Percentiles rank a stretch among this genome's conserved stretches.
Conservation (phyloP, 352 stramenopile species). For the Phytopythium cucurbitacearum region DNA sequence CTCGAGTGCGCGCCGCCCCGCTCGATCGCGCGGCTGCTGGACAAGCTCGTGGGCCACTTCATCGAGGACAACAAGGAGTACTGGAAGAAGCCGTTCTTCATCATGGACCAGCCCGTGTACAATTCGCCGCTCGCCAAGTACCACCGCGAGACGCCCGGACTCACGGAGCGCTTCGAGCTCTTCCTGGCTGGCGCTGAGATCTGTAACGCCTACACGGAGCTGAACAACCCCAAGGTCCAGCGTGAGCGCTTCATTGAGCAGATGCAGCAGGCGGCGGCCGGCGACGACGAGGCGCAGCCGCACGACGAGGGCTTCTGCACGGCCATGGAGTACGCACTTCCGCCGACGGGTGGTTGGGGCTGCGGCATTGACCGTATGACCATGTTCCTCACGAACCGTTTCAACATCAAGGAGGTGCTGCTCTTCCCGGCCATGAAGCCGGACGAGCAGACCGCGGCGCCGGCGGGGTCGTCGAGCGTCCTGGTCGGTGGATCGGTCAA, state of each 20-base stretch:
- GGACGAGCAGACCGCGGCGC: constrained; percentile 52
- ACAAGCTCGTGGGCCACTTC: constrained; percentile 88
- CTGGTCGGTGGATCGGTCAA: constrained; percentile 35
- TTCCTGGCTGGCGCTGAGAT: constrained; percentile 96
- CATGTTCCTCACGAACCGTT: constrained; percentile 95
- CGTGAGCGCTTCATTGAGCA: constrained; percentile 81
- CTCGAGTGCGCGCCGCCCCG: constrained; percentile 66
- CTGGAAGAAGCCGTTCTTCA: constrained; percentile 97
- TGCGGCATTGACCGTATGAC: constrained; percentile 97
- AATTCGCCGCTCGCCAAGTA: constrained; percentile 97
- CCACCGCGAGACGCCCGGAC: constrained; percentile 88
- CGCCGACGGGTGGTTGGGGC: constrained; percentile 96
- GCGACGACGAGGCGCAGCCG: constrained; percentile 83
- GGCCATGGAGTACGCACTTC: constrained; percentile 96
- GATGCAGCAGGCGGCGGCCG: constrained; percentile 70
- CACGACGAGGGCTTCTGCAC: constrained; percentile 95
- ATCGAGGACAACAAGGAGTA: constrained; percentile 85
- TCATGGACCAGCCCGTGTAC: constrained; percentile 98
- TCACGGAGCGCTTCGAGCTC: constrained; percentile 98
- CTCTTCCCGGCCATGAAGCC: constrained; percentile 99
- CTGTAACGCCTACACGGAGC: constrained; percentile 98
- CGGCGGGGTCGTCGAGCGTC: constrained; percentile 14
- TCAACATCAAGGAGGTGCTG: constrained; percentile 97
- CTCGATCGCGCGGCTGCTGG: constrained; percentile 74
- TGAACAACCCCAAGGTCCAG: constrained; percentile 95